A percentile compares a stretch with the other conserved stretches of the same genome.
Evolutionary conservation across 495 filamentous ascomycete genomes (phyloP).

Genomic region (Astrothelium subdiscretum): DNA sequence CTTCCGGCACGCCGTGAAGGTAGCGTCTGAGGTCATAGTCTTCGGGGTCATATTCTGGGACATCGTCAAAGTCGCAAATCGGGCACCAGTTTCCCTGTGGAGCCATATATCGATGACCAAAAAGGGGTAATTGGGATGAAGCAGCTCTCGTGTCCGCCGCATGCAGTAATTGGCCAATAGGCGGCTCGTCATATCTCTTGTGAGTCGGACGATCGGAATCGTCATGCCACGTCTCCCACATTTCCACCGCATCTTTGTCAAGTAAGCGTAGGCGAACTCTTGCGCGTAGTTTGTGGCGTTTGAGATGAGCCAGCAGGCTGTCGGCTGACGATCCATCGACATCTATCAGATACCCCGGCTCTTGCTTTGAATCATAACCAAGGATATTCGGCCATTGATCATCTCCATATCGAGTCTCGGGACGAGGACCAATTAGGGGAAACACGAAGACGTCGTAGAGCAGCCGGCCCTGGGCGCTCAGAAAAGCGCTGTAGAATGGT

Average conservation of each 20-base stretch:
- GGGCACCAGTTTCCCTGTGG: neutral
- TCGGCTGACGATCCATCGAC: conserved; percentile 56
- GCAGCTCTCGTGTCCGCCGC: conserved; percentile 9
- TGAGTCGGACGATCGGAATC: conserved; percentile 8
- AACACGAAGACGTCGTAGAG: conserved; percentile 88
- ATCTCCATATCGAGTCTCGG: conserved; percentile 5
- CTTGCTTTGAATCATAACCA: conserved; percentile 15
- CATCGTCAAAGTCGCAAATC: neutral
- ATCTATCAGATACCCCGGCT: conserved; percentile 66
- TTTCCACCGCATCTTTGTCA: conserved; percentile 45
- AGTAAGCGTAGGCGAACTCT: conserved; percentile 60
- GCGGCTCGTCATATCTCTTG: conserved; percentile 20
- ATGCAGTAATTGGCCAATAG: conserved; percentile 1
- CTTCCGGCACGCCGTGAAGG: conserved; percentile 71
- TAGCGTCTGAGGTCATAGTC: conserved; percentile 61
- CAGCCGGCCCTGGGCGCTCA: conserved; percentile 73
- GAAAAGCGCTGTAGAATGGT: conserved; percentile 67
- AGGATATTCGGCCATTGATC: conserved; percentile 7
- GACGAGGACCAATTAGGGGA: conserved; percentile 27
- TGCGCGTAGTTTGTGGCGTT: conserved; percentile 69
- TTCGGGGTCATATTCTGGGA: conserved; percentile 20
- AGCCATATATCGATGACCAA: conserved; percentile 36
- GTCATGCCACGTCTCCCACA: conserved; percentile 58
- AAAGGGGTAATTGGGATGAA: conserved; percentile 27
- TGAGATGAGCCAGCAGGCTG: conserved; percentile 55